Base-by-base conservation (phyloP, 2,329 filamentous ascomycete species). In the Neopestalotiopsis rosae region DNA sequence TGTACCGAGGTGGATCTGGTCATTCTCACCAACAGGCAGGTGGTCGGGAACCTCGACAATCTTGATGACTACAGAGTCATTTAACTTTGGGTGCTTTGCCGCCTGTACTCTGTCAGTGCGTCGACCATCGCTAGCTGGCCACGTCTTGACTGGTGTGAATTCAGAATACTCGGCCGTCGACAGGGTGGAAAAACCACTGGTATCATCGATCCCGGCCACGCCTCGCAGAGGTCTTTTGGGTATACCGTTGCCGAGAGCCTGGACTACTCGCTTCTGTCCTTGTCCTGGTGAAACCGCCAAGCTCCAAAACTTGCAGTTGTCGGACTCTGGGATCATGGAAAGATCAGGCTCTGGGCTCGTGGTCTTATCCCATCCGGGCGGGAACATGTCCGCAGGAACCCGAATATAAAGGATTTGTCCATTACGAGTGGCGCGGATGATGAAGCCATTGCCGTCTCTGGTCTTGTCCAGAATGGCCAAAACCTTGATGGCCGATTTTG, bases 31-130 rank as follows among this genome's bases (percentile, higher is more conserved):
- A 4, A 24, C 12, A 5, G 61, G 57, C 17, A 59, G 9, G 14
- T 24, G 14, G 14, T 67, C 65, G 14, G 65, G 65, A 59, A 67
- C 40, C 14, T 67, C 65, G 4, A 45, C 65, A 14, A 67, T 61
- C 24, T 67, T 67, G 49, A 67, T 67, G 32, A 67, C 20, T 9
- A 34, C 57, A 4, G n/a, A 24, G 13, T 24, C 24, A 3, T 30
- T 24, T 7, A 59, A 14, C 12, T 30, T 34, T 28, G 57, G 57
- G 24, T 59, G 57, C 24, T 24, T 59, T 12, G 30, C 57, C 30
- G 24, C 45, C 17, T 52, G 45, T 52, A 52, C 17, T 20, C 45
- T 52, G 45, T 52, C 45, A 52, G 45, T 52, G 17, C 45, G n/a
- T 52, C 45, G 45, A 17, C 45, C 45, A 17, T n/a, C 45, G 12